Percentiles rank a stretch among this genome's conserved stretches.
These are phyloP conservation scores for Zymoseptoria brevis DNA, from an alignment of 2,329 filamentous ascomycete species.

Conservation along the genomic window DNA sequence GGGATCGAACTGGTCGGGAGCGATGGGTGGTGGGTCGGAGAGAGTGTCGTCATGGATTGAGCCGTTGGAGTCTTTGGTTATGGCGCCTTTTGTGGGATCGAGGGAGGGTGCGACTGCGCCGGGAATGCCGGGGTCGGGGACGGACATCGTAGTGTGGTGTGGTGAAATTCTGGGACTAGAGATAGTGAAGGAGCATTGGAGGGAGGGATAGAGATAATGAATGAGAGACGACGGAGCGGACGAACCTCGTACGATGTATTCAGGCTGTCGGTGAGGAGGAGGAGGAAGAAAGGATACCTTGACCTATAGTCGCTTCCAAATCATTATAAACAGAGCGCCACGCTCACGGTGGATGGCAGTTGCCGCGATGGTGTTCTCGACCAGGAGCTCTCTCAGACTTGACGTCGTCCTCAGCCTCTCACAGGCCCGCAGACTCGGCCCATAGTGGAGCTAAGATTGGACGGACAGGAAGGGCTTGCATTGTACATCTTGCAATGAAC, in stretches of 20 bases:
- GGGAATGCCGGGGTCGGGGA: slow-evolving; percentile 28
- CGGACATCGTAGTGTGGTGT: slow-evolving; percentile 24
- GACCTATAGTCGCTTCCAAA: background rate
- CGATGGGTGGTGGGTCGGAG: slow-evolving; percentile 31
- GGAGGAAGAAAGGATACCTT: background rate
- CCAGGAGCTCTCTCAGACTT: background rate
- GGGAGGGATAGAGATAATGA: background rate
- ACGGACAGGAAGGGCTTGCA: background rate
- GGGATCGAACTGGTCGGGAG: slow-evolving; percentile 49
- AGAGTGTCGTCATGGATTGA: slow-evolving; percentile 28
- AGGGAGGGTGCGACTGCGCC: slow-evolving; percentile 22
- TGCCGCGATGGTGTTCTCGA: background rate
- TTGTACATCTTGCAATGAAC: background rate
- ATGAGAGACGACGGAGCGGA: background rate
- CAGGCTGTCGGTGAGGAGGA: background rate
- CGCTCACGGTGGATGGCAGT: background rate
- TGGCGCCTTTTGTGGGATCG: slow-evolving; percentile 26
- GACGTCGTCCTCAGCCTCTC: background rate
- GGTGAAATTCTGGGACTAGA: slow-evolving; percentile 1
- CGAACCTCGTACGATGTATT: no score
- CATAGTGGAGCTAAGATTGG: background rate
- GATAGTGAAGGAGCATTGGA: slow-evolving; percentile 5
- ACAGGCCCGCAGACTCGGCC: background rate
- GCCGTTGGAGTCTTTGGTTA: slow-evolving; percentile 16
- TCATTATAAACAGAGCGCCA: background rate